Evolutionary conservation across 2,329 filamentous ascomycete genomes (phyloP).

Genomic region (Aspergillus sp.): DNA sequence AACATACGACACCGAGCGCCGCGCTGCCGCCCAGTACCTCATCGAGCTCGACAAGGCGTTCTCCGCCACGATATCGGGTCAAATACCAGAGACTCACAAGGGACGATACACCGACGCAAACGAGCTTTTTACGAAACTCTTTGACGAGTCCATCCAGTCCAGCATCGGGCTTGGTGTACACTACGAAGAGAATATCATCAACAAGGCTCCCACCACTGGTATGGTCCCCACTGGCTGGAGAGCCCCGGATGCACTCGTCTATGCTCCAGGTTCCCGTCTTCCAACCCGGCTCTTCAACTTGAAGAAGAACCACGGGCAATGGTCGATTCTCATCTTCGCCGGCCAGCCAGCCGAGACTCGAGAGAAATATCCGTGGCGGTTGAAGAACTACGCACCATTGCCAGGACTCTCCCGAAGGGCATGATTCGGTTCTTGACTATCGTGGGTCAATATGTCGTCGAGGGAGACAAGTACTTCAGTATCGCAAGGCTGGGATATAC

Average conservation of each 20-base stretch:
- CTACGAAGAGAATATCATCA: constrained; percentile 26
- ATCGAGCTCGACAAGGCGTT: constrained; percentile 37
- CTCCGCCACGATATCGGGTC: constrained; percentile 23
- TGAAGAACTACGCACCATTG: not conserved
- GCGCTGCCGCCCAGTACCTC: constrained; percentile 35
- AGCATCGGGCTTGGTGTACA: constrained; percentile 25
- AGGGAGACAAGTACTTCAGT: constrained; percentile 8
- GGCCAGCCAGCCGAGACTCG: constrained; percentile 3
- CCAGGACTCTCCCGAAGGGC: not conserved
- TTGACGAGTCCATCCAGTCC: constrained; percentile 28
- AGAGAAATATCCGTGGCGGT: not conserved
- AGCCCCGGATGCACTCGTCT: constrained; percentile 12
- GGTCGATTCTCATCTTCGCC: constrained; percentile 9
- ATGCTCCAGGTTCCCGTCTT: constrained; percentile 10
- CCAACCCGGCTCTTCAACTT: constrained; percentile 1
- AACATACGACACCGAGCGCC: constrained; percentile 36
- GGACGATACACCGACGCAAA: constrained; percentile 25
- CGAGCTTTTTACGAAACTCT: constrained; percentile 29
- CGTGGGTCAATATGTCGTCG: constrained; percentile 1
- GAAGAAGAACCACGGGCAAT: constrained; percentile 5
- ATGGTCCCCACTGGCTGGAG: constrained; percentile 13
- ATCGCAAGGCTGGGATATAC: constrained; percentile 4
- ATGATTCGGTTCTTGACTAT: constrained; percentile 10
- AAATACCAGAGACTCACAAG: constrained; percentile 22
- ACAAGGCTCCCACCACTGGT: not conserved